These are phyloP conservation scores for Kluyveromyces dobzhanskii DNA, from an alignment of 805 yeast genomes.

Conservation along the genomic window DNA sequence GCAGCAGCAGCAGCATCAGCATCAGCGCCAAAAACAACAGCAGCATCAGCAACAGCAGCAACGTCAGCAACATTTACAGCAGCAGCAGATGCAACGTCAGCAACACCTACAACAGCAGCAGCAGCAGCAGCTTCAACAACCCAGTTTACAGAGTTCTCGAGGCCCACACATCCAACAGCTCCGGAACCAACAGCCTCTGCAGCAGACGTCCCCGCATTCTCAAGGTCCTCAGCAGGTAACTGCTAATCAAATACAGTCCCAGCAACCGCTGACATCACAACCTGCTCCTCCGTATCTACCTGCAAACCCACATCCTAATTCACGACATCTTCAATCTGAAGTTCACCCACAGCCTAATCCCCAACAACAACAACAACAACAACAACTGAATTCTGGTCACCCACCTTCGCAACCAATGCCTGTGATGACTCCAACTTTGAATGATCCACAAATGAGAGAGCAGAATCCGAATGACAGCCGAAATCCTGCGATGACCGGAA, in stretches of 20 bases:
- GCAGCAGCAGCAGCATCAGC: too few species aligned
- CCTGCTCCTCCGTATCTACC: not conserved
- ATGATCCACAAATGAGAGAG: not conserved
- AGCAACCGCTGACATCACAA: not conserved
- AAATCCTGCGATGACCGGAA: not conserved
- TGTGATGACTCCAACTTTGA: not conserved
- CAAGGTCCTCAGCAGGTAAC: constrained; percentile 3
- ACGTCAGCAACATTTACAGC: constrained; percentile 6
- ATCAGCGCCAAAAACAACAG: too few species aligned
- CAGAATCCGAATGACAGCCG: not conserved
- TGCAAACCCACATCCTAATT: not conserved
- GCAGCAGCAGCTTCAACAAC: not conserved
- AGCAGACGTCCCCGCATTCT: constrained; percentile 7
- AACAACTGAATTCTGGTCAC: constrained; percentile 10
- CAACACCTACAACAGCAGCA: constrained; percentile 8
- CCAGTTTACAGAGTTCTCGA: not conserved
- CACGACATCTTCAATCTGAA: not conserved
- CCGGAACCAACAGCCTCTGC: not conserved
- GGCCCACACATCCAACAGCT: too few species aligned
- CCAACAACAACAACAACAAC: constrained; percentile 19
- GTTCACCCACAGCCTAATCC: constrained; percentile 8
- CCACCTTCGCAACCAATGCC: not conserved
- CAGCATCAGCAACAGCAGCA: constrained; percentile 6
- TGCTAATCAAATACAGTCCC: not conserved
- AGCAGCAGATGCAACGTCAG: constrained; percentile 12